A percentile compares a stretch with the other conserved stretches of the same genome.
These are phyloP conservation scores for Eutrema japonicum DNA, from an alignment of 345 rosid genomes.

Conservation along the genomic window DNA sequence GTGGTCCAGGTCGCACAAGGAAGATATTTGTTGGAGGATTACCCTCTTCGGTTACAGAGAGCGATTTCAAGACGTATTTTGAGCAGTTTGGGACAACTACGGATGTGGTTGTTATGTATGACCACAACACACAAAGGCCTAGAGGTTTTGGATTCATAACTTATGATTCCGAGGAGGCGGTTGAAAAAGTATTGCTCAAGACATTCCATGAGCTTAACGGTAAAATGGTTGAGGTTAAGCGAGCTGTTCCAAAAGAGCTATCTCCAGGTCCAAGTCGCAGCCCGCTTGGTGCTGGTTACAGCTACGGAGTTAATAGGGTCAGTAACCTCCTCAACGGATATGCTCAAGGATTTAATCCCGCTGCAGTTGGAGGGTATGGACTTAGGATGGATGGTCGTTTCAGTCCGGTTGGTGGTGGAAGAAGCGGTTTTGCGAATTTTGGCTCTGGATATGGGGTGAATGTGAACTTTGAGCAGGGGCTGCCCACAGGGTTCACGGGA, in stretches of 20 bases:
- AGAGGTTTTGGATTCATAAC: constrained; percentile 99
- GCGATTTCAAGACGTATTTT: constrained; percentile 78
- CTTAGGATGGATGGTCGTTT: constrained; percentile 83
- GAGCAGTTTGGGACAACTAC: constrained; percentile 86
- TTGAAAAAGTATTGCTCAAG: constrained; percentile 79
- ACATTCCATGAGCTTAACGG: constrained; percentile 97
- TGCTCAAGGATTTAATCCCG: constrained; percentile 71
- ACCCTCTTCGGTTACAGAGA: constrained; percentile 71
- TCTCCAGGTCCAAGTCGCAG: constrained; percentile 83
- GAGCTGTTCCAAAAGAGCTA: constrained; percentile 94
- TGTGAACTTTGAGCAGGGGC: constrained; percentile 74
- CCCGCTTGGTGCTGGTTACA: constrained; percentile 67
- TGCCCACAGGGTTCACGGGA: constrained; percentile 69
- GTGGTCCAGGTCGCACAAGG: constrained; percentile 72
- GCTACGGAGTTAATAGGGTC: constrained; percentile 70
- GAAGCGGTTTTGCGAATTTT: constrained; percentile 55
- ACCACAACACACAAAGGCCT: constrained; percentile 97
- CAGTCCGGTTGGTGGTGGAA: constrained; percentile 65
- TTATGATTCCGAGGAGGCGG: constrained; percentile 91
- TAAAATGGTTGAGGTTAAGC: constrained; percentile 98
- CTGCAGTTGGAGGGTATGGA: constrained; percentile 50
- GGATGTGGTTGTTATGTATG: constrained; percentile 98
- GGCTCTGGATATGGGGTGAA: constrained; percentile 66
- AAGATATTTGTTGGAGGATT: constrained; percentile 96
- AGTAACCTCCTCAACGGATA: constrained; percentile 70